Conservation (phyloP, 345 rosid species). For the Cardamine resedifolia region DNA sequence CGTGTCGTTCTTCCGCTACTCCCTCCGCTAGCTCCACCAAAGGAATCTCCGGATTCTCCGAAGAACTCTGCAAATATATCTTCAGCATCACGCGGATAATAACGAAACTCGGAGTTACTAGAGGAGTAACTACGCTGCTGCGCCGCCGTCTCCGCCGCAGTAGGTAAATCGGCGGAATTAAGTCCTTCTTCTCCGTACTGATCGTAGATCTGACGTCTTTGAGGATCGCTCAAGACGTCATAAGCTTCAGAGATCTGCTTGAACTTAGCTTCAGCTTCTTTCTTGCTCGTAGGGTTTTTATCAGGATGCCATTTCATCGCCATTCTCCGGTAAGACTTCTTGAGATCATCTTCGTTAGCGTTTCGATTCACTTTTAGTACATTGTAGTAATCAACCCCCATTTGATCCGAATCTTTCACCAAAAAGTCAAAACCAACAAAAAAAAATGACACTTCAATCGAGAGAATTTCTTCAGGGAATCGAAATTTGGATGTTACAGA, state of each 20-base stretch:
- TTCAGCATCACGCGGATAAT: constrained; percentile 58
- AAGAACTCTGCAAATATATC: constrained; percentile 65
- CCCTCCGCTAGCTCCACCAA: constrained; percentile 7
- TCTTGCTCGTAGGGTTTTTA: constrained; percentile 67
- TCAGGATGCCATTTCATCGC: constrained; percentile 98
- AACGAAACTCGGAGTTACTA: constrained; percentile 41
- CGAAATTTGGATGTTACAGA: neutral
- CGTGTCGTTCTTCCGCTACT: constrained; percentile 31
- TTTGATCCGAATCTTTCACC: constrained; percentile 28
- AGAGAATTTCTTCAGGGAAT: no score
- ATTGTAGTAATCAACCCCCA: constrained; percentile 94
- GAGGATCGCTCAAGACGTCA: constrained; percentile 75
- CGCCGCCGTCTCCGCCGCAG: constrained; percentile 36
- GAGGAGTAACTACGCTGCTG: constrained; percentile 26
- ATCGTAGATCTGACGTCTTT: constrained; percentile 86
- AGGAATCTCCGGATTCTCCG: constrained; percentile 41
- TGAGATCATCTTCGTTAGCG: constrained; percentile 79
- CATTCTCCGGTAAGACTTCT: constrained; percentile 63
- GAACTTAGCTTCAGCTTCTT: constrained; percentile 84
- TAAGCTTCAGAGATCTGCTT: constrained; percentile 87
- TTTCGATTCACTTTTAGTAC: constrained; percentile 61
- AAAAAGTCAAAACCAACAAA: constrained; percentile 5
- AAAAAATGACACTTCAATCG: neutral
- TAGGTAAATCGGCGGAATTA: constrained; percentile 48
- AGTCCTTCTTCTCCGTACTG: constrained; percentile 75